Evolutionary conservation across 208 protist genomes (phyloP), one percentile per base, ranked within the genome.

Genomic region (Leishmania martiniquensis): DNA sequence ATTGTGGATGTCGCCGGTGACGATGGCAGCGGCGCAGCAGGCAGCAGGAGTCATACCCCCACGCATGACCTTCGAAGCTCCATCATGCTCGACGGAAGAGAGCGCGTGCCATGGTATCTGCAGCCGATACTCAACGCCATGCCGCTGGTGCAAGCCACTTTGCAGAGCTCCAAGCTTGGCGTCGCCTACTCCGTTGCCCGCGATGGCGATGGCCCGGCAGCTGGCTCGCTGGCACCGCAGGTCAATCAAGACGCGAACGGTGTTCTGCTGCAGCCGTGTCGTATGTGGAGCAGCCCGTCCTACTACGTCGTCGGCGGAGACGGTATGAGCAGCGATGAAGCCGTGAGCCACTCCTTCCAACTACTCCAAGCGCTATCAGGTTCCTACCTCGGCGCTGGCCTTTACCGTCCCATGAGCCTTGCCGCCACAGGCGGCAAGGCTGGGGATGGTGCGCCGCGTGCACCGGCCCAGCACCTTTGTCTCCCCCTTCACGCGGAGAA

Each of bases 221-320:
- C 49, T 17, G 78, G 78, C 54, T 63, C 67, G 54, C 62, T 83
- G 55, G 29, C 51, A 37, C 73, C 78, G 22, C 72, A 71, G 44
- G 55, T 83, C 2, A 73, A 39, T 32, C 67, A 76, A 13, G 78
- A 83, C n/a, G 78, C 78, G 9, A 83, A 83, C 59, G 78, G 78
- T 67, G 73, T 83, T 4, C 57, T 78, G 32, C 73, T 83, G 66
- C 78, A 83, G 67, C 78, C 72, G 45, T 63, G 57, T 29, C 73
- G 78, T n/a, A 83, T 83, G 78, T 83, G 78, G 78, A 78, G 66
- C 51, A 83, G 78, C 45, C 73, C 78, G 4, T 71, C 78, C 3
- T 78, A 83, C 59, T 83, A 83, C 73, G 45, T 83, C 44, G 78
- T 83, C 12, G 78, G 78, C 20, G 78, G 78, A 0, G 78, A 83